Conservation (phyloP, 108 stramenopile genomes). For the Aurantiochytrium sp. region DNA sequence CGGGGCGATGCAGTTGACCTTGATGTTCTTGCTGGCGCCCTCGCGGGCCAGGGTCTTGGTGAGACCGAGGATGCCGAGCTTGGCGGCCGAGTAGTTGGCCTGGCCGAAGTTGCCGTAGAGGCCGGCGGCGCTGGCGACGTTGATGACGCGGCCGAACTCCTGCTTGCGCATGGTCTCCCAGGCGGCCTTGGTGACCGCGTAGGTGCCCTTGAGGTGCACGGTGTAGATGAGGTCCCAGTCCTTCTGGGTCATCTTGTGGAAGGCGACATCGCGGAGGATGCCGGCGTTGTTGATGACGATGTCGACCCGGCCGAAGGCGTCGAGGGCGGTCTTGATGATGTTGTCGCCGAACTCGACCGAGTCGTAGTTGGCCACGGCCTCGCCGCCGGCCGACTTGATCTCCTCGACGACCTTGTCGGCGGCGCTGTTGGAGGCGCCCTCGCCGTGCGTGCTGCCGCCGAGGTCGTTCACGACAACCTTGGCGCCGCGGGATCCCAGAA, state of each 20-base stretch:
- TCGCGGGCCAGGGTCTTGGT: slow-evolving; percentile 39
- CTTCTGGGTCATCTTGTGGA: slow-evolving; percentile 42
- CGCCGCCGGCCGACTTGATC: slow-evolving; percentile 32
- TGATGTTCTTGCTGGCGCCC: slow-evolving; percentile 33
- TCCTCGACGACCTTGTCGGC: slow-evolving; percentile 37
- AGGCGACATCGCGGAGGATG: slow-evolving; percentile 43
- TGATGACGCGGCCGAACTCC: slow-evolving; percentile 44
- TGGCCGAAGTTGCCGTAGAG: slow-evolving; percentile 50
- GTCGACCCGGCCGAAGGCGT: slow-evolving; percentile 36
- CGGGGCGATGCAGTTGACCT: slow-evolving; percentile 42
- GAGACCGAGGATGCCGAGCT: slow-evolving; percentile 42
- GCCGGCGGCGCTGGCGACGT: slow-evolving; percentile 36
- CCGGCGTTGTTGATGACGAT: slow-evolving; percentile 50
- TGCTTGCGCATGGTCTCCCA: slow-evolving; percentile 42
- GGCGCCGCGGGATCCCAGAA: slow-evolving; percentile 38
- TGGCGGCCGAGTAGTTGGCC: slow-evolving; percentile 39
- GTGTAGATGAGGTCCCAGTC: slow-evolving; percentile 41
- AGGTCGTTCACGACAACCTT: slow-evolving; percentile 46
- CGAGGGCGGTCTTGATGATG: slow-evolving; percentile 36
- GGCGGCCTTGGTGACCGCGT: slow-evolving; percentile 31
- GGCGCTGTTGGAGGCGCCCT: not conserved
- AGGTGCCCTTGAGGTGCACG: slow-evolving; percentile 45
- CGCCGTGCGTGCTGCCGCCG: slow-evolving; percentile 25
- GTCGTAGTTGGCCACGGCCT: slow-evolving; percentile 37
- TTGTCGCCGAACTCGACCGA: slow-evolving; percentile 31